phyloP scores from a whole-genome alignment of 2,329 filamentous ascomycete species.

The Fusarium guadeloupense region DNA sequence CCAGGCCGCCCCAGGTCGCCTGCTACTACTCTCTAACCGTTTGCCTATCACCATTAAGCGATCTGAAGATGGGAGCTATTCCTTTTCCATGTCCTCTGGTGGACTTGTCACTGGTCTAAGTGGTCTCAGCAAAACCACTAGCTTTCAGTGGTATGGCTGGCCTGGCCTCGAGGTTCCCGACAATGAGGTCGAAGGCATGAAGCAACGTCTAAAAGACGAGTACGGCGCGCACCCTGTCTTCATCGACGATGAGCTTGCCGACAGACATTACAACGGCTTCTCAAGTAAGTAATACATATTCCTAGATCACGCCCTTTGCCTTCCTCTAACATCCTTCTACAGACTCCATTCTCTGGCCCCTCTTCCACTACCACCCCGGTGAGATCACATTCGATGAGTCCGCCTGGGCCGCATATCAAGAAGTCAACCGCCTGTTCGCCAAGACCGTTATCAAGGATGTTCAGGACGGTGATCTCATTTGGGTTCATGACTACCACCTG shows the following conservation, averaged over 20 bases:
- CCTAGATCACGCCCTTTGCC: neutral
- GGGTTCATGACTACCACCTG: constrained; percentile 98
- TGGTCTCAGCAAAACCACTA: constrained; percentile 89
- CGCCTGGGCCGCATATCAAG: constrained; percentile 90
- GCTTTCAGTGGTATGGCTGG: constrained; percentile 99
- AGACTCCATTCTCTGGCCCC: constrained; percentile 98
- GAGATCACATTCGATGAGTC: constrained; percentile 98
- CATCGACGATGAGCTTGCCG: constrained; percentile 90
- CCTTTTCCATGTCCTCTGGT: constrained; percentile 96
- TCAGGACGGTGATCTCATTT: constrained; percentile 92
- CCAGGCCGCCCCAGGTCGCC: constrained; percentile 55
- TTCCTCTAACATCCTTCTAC: constrained; percentile 17
- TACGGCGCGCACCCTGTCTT: constrained; percentile 93
- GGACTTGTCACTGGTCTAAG: constrained; percentile 94
- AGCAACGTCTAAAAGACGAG: constrained; percentile 81
- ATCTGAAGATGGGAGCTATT: constrained; percentile 88
- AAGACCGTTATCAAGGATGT: constrained; percentile 87
- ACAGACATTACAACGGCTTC: constrained; percentile 97
- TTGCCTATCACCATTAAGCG: constrained; percentile 97
- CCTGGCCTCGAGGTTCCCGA: constrained; percentile 92
- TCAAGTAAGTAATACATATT: constrained; percentile 72
- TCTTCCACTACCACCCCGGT: constrained; percentile 98
- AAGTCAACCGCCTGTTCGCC: constrained; percentile 93
- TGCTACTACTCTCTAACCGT: constrained; percentile 92
- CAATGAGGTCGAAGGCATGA: constrained; percentile 78